Evolutionary conservation across 768 basidiomycete genomes (phyloP).

Genomic region (Pluteus cervinus): DNA sequence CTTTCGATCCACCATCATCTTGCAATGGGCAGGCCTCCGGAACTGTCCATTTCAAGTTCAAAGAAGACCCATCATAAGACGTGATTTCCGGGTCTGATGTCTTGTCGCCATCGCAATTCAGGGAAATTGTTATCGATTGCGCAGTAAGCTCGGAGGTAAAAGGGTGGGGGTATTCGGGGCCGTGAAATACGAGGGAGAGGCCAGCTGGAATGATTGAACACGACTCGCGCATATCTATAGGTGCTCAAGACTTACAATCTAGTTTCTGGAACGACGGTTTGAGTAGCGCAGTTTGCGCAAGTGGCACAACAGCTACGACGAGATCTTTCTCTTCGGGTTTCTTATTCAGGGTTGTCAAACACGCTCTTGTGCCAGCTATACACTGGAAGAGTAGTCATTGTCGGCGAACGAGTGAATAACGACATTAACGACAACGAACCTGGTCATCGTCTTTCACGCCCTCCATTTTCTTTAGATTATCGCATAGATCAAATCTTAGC

Average conservation of each 20-base stretch:
- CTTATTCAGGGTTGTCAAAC: conserved; percentile 61
- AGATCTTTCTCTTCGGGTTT: conserved; percentile 52
- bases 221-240: conserved; percentile 9
- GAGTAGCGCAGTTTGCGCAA: conserved; percentile 41
- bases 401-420: conserved; percentile 4
- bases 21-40: conserved; percentile 50
- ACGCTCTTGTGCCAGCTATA: conserved; percentile 60
- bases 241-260: conserved; percentile 31
- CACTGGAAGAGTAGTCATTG: conserved; percentile 41
- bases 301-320: conserved; percentile 68
- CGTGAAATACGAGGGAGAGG: conserved; percentile 52
- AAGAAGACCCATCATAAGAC: conserved; percentile 52
- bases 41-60: conserved; percentile 57
- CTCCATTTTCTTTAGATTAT: conserved; percentile 42
- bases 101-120: conserved; percentile 46
- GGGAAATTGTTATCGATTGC: conserved; percentile 56
- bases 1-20: conserved; percentile 15
- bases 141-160: conserved; percentile 32
- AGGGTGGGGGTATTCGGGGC: conserved; percentile 53
- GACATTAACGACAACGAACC: conserved; percentile 35
- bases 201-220: conserved; percentile 41
- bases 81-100: conserved; percentile 44
- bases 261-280: conserved; percentile 17
- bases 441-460: conserved; percentile 55
- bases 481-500: conserved; percentile 65